Evolutionary conservation across 805 yeast genomes (phyloP).

Genomic region (Priceomyces carsonii): DNA sequence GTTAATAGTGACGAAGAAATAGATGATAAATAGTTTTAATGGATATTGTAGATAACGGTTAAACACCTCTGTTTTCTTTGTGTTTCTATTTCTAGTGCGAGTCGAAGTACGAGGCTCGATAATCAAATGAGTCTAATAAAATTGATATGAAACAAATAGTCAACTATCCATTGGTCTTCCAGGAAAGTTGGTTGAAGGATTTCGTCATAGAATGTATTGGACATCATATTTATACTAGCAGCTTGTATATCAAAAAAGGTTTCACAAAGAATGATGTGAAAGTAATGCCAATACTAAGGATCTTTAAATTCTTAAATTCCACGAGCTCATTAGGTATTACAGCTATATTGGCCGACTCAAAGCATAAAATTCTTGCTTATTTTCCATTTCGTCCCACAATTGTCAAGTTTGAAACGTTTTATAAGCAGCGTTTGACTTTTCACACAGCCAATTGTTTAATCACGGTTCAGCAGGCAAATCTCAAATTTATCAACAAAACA

Average conservation of each 20-base stretch:
- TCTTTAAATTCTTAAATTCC: conserved; percentile 23
- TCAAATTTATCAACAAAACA: conserved; percentile 20
- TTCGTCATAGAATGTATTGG: conserved; percentile 10
- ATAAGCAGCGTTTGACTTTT: conserved; percentile 36
- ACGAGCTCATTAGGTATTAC: conserved; percentile 25
- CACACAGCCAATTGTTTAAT: conserved; percentile 27
- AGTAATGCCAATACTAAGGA: conserved; percentile 28
- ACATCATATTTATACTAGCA: conserved; percentile 8
- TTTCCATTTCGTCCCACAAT: conserved; percentile 29
- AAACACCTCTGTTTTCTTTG: no score
- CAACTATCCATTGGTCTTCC: conserved; percentile 21
- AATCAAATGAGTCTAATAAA: no score
- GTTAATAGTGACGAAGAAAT: conserved; percentile 16
- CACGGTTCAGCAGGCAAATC: conserved; percentile 25
- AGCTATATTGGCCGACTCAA: conserved; percentile 32
- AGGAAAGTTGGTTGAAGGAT: conserved; percentile 24
- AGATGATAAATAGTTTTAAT: conserved; percentile 1
- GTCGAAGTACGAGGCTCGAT: no score
- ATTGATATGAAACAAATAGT: conserved; percentile 4
- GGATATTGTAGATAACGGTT: conserved; percentile 2
- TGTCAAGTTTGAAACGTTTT: conserved; percentile 27
- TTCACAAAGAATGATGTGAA: conserved; percentile 10
- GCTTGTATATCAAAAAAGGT: conserved; percentile 16
- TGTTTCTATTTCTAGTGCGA: no score
- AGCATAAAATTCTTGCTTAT: conserved; percentile 28